These are phyloP conservation scores for Serendipita sp. DNA, from an alignment of 768 basidiomycete genomes.

Conservation along the genomic window DNA sequence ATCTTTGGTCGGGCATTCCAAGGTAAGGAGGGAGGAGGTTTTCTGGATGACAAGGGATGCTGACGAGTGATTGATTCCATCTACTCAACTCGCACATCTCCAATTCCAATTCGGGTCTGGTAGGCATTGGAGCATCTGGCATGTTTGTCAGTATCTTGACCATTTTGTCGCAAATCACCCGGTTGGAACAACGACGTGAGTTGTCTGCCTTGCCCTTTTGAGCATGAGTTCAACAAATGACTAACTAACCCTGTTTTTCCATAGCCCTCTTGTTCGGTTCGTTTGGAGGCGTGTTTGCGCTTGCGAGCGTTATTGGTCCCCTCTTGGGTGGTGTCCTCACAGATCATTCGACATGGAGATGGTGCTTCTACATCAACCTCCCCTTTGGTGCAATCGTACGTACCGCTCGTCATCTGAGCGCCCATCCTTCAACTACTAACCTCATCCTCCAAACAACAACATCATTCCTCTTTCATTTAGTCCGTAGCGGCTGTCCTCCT, in stretches of 20 bases:
- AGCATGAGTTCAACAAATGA: no score
- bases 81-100: conserved; percentile 8
- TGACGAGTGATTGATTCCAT: conserved; percentile 1
- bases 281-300: conserved; percentile 16
- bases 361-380: conserved; percentile 23
- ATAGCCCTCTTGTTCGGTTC: conserved; percentile 9
- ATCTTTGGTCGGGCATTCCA: conserved; percentile 31
- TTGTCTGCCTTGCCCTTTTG: no score
- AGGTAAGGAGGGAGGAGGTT: no score
- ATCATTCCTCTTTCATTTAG: not conserved
- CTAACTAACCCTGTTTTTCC: conserved; percentile 14
- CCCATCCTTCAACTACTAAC: no score
- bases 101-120: no score
- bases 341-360: conserved; percentile 23
- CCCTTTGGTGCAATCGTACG: conserved; percentile 19
- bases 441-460: not conserved
- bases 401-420: no score
- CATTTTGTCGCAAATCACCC: conserved; percentile 17
- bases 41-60: not conserved
- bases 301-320: conserved; percentile 26
- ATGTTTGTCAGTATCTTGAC: conserved; percentile 16
- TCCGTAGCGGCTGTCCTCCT: conserved; percentile 22
- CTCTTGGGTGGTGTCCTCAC: conserved; percentile 23
- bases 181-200: conserved; percentile 17
- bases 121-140: conserved; percentile 29